Evolutionary conservation across 2,329 filamentous ascomycete species (phyloP).

Genomic region (Fusarium mundagurra): DNA sequence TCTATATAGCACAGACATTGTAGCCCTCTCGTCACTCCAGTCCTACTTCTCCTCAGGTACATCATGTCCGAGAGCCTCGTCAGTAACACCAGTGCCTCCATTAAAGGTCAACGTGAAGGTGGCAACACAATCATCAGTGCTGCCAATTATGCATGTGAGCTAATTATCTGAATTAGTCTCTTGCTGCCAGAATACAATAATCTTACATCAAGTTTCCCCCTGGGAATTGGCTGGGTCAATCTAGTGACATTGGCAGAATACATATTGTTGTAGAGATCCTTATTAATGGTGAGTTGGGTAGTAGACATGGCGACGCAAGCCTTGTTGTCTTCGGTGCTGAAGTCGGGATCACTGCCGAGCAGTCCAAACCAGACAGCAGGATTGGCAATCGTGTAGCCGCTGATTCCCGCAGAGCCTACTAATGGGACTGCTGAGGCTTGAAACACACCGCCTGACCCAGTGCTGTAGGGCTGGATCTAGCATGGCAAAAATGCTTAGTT

Average conservation of each 20-base stretch:
- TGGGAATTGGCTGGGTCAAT: neutral
- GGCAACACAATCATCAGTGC: neutral
- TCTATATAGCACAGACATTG: neutral
- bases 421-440: neutral
- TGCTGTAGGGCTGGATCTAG: neutral
- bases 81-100: neutral
- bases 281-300: accelerated
- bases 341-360: neutral
- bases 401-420: neutral
- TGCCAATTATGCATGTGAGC: neutral
- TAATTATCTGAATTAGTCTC: neutral
- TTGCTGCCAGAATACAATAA: neutral
- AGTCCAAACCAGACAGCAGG: neutral
- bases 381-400: neutral
- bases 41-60: neutral
- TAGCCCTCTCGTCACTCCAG: neutral
- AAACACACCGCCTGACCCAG: neutral
- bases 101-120: neutral
- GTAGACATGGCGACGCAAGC: neutral
- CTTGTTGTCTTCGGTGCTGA: neutral
- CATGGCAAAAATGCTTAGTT: neutral
- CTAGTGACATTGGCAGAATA: neutral
- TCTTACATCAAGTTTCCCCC: neutral
- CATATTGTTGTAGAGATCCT: neutral
- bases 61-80: neutral